Base-by-base conservation (phyloP, 495 filamentous ascomycete species). In the Talaromyces adpressus region DNA sequence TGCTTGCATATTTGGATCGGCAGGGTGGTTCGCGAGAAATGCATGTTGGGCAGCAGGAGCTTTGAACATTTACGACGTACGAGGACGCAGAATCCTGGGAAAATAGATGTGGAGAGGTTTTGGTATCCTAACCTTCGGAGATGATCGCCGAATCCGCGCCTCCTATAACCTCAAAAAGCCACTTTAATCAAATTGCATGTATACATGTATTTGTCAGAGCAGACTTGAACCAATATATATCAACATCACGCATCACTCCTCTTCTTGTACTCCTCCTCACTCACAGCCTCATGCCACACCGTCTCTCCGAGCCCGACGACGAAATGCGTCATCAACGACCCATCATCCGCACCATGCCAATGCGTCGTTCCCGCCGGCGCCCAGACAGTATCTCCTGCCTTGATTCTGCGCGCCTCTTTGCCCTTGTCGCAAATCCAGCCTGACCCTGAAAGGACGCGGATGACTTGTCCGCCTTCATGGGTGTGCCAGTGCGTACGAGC, bases 381-480 rank as follows among this genome's bases (percentile, higher is more conserved):
- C 62, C 66, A 69, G 11, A 72, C 47, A n/a, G 65, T 53, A 67
- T 69, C 70, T 0, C 70, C 65, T 6, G 64, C 59, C 41, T 63
- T 66, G 5, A 72, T 41, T 6, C 66, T 30, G 11, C 52, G 59
- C 0, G 68, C 61, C 23, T 60, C 53, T 8, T 51, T 49, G 1
- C 68, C 68, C 30, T 63, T 63, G 47, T 69, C 68, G 30, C 70
- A 72, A 23, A 71, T 62, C 70, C 70, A 70, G 32, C 66, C 68
- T 12, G 27, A 61, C 2, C 70, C 68, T 3, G 70, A 57, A 12
- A 65, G 45, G 4, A 69, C 68, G 2, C 62, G 45, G 41, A 72
- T 63, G 22, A 70, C 49, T 45, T 70, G 68, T 5, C 70, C 66
- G 5, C 63, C 59, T 36, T 70, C 68, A 49, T 71, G 70, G 6